Conservation (phyloP, 768 basidiomycete genomes). For the Pleurotus giganteus region DNA sequence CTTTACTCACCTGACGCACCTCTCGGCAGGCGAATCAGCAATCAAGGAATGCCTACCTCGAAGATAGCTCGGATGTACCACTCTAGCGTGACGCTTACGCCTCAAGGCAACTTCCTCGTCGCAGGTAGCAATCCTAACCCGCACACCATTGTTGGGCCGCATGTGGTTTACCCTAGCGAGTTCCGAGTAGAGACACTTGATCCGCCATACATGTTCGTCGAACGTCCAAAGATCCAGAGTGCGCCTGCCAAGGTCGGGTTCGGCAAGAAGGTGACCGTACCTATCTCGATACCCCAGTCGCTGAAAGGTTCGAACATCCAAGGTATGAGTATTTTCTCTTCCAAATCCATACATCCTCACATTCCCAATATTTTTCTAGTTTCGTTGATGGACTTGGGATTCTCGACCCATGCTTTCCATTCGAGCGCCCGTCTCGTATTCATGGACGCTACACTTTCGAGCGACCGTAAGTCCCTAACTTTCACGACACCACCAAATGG, state of each 20-base stretch:
- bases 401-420: slow-evolving; percentile 30
- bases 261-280: slow-evolving; percentile 25
- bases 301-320: slow-evolving; percentile 12
- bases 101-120: slow-evolving; percentile 20
- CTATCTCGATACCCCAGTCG: slow-evolving; percentile 23
- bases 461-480: slow-evolving; percentile 32
- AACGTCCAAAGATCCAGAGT: slow-evolving; percentile 12
- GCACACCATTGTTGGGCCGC: slow-evolving; percentile 10
- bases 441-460: slow-evolving; percentile 23
- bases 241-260: slow-evolving; percentile 22
- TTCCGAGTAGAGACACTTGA: slow-evolving; percentile 24
- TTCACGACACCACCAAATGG: slow-evolving; percentile 65
- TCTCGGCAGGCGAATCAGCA: slow-evolving; percentile 35
- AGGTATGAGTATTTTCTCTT: slow-evolving; percentile 11
- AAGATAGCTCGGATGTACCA: slow-evolving; percentile 30
- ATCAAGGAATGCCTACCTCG: slow-evolving; percentile 24
- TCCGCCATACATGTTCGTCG: slow-evolving; percentile 25
- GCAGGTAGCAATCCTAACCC: slow-evolving; percentile 29
- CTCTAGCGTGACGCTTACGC: slow-evolving; percentile 29
- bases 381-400: slow-evolving; percentile 28
- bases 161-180: slow-evolving; percentile 9
- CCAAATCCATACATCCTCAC: background rate
- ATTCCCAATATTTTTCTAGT: slow-evolving; percentile 13
- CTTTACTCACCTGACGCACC: slow-evolving; percentile 38
- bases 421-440: slow-evolving; percentile 28